These are phyloP conservation scores for Alternaria sp. DNA, from an alignment of 2,329 filamentous ascomycete species.

Conservation along the genomic window DNA sequence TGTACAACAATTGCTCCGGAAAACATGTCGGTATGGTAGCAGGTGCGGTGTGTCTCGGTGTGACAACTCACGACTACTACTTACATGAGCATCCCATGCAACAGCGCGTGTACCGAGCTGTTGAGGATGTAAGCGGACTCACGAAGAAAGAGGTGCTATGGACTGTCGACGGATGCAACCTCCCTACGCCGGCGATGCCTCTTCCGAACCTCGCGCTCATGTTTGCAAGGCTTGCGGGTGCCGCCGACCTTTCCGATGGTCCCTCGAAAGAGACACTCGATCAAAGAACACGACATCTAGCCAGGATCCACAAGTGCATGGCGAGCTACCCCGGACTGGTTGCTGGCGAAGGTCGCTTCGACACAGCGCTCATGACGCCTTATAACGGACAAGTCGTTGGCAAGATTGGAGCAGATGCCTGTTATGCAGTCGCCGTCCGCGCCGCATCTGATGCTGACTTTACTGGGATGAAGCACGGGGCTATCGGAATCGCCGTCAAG, in stretches of 20 bases:
- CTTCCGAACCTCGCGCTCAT: not conserved
- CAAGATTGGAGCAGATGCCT: slow-evolving; percentile 59
- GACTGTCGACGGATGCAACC: not conserved
- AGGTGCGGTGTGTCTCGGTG: slow-evolving; percentile 49
- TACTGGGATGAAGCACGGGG: not conserved
- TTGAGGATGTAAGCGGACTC: slow-evolving; percentile 30
- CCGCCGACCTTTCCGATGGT: not conserved
- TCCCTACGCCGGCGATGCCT: not conserved
- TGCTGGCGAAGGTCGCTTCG: slow-evolving; percentile 56
- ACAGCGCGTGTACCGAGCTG: slow-evolving; percentile 43
- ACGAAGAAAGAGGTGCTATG: not conserved
- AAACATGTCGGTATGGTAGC: slow-evolving; percentile 59
- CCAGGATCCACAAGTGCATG: slow-evolving; percentile 45
- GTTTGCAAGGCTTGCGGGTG: not conserved
- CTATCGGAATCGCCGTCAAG: slow-evolving; percentile 56
- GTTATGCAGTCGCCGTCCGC: slow-evolving; percentile 54
- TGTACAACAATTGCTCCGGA: slow-evolving; percentile 58
- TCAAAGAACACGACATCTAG: not conserved
- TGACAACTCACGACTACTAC: not conserved
- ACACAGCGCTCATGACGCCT: slow-evolving; percentile 52
- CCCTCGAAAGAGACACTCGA: not conserved
- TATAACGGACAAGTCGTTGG: slow-evolving; percentile 52
- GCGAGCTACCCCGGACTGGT: slow-evolving; percentile 52
- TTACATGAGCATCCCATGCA: slow-evolving; percentile 31
- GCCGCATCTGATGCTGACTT: slow-evolving; percentile 28